Evolutionary conservation across 305 asterid species (phyloP).

Genomic region (Rubia balearica): DNA sequence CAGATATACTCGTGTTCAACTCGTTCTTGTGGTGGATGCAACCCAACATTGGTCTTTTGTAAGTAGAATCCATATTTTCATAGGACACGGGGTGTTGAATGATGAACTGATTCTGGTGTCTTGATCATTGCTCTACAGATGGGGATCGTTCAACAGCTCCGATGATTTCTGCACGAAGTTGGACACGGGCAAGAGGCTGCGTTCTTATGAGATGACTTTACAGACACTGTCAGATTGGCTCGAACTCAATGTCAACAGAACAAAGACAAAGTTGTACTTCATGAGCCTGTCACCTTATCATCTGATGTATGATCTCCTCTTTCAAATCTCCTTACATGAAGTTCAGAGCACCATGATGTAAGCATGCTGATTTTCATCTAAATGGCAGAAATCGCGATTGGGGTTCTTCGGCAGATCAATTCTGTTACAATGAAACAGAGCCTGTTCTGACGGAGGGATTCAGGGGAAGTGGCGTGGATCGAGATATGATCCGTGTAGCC

Average conservation of each 20-base stretch:
- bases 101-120: neutral
- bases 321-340: neutral
- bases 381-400: conserved; percentile 28
- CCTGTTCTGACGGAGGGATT: conserved; percentile 23
- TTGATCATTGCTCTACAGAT: conserved; percentile 18
- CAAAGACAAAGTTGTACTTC: conserved; percentile 32
- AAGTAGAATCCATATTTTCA: conserved; percentile 19
- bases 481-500: conserved; percentile 23
- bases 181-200: conserved; percentile 17
- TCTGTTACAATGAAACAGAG: conserved; percentile 31
- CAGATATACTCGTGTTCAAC: conserved; percentile 57
- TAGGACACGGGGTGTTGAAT: neutral
- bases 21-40: conserved; percentile 63
- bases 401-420: conserved; percentile 20
- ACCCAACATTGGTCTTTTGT: conserved; percentile 46
- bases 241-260: conserved; percentile 26
- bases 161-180: conserved; percentile 27
- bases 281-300: conserved; percentile 39
- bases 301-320: neutral
- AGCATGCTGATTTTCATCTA: neutral
- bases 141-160: conserved; percentile 50
- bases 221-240: conserved; percentile 41
- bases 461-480: conserved; percentile 29
- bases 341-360: neutral
- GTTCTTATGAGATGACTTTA: conserved; percentile 35